A percentile compares a stretch with the other conserved stretches of the same genome.
Evolutionary conservation across 305 asterid genomes (phyloP).

Genomic region (Striga hermonthica): DNA sequence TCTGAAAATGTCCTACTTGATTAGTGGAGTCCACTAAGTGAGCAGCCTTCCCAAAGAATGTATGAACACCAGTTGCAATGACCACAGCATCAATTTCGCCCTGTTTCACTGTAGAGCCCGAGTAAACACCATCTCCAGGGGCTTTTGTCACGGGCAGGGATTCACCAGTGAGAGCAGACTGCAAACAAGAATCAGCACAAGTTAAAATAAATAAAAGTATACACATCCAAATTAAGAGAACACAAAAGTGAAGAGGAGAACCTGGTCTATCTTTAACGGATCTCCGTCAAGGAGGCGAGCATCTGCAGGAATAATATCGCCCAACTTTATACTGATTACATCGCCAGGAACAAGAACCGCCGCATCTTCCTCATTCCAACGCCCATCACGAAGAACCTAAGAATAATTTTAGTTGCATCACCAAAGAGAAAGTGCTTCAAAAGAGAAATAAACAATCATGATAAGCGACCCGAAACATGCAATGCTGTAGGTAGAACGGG

Average conservation of each 20-base stretch:
- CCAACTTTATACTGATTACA: slow-evolving; percentile 57
- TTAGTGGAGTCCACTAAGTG: slow-evolving; percentile 76
- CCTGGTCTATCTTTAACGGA: slow-evolving; percentile 73
- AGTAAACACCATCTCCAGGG: slow-evolving; percentile 72
- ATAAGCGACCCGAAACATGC: too few species aligned
- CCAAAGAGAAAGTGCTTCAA: background rate
- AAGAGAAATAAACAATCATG: too few species aligned
- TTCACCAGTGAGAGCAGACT: slow-evolving; percentile 88
- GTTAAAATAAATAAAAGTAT: background rate
- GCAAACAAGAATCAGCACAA: slow-evolving; percentile 31
- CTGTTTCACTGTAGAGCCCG: slow-evolving; percentile 82
- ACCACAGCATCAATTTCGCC: slow-evolving; percentile 85
- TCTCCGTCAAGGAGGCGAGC: slow-evolving; percentile 76
- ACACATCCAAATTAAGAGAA: slow-evolving; percentile 22
- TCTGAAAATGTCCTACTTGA: slow-evolving; percentile 79
- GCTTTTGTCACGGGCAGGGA: slow-evolving; percentile 67
- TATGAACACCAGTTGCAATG: slow-evolving; percentile 80
- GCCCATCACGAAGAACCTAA: slow-evolving; percentile 68
- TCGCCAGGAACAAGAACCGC: slow-evolving; percentile 70
- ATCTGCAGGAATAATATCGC: slow-evolving; percentile 71
- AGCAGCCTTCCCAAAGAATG: slow-evolving; percentile 86
- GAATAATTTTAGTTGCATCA: slow-evolving; percentile 11
- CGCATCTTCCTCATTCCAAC: slow-evolving; percentile 66
- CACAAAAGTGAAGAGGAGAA: slow-evolving; percentile 22
- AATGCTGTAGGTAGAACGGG: slow-evolving; percentile 9